phyloP scores from a whole-genome alignment of 2,329 filamentous ascomycete genomes.

The Geosmithia putterillii region DNA sequence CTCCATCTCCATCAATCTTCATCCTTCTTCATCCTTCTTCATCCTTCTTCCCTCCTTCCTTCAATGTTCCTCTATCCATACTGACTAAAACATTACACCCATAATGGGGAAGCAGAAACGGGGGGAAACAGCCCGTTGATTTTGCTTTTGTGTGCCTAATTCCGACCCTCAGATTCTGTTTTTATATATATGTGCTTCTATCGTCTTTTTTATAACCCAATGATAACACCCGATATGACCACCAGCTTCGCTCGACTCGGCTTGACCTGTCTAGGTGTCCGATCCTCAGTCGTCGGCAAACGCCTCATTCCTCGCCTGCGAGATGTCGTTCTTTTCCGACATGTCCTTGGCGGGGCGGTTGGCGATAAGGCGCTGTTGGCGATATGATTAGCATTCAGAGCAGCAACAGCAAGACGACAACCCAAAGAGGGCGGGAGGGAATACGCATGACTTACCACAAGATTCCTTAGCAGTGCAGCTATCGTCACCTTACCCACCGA shows the following conservation, averaged over 20 bases:
- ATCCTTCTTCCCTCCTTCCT: too few relatives aligned
- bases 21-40: too few relatives aligned
- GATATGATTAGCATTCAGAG: slow-evolving; percentile 4
- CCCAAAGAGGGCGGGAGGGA: background rate
- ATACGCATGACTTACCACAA: slow-evolving; percentile 58
- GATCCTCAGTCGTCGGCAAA: slow-evolving; percentile 23
- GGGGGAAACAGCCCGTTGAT: too few relatives aligned
- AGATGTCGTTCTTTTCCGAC: slow-evolving; percentile 9
- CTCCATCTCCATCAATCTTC: too few relatives aligned
- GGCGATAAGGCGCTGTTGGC: slow-evolving; percentile 34
- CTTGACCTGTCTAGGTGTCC: background rate
- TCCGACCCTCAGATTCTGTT: too few relatives aligned
- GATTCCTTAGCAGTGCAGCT: slow-evolving; percentile 75
- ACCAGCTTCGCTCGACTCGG: background rate
- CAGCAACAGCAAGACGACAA: slow-evolving; percentile 8
- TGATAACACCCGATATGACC: background rate
- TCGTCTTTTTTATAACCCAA: too few relatives aligned
- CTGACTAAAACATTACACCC: too few relatives aligned
- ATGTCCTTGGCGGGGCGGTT: slow-evolving; percentile 30
- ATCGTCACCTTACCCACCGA: slow-evolving; percentile 98
- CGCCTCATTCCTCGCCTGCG: slow-evolving; percentile 25
- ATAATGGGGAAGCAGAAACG: too few relatives aligned
- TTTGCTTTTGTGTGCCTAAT: too few relatives aligned
- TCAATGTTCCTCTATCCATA: too few relatives aligned
- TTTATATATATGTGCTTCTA: too few relatives aligned